Evolutionary conservation across 495 filamentous ascomycete species (phyloP).

Genomic region (Talaromyces stipitatus): DNA sequence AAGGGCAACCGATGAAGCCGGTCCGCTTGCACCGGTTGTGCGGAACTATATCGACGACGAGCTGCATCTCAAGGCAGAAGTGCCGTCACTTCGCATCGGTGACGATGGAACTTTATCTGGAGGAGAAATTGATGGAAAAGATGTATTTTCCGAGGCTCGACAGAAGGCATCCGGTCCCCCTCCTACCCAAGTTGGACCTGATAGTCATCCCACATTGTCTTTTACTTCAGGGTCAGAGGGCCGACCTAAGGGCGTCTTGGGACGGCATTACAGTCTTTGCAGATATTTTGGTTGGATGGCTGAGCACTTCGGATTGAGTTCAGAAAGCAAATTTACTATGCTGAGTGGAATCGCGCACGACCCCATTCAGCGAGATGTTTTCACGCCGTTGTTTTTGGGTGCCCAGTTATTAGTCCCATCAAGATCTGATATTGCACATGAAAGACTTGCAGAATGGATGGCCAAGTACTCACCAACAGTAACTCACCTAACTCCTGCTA

Average conservation of each 20-base stretch:
- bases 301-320: constrained; percentile 64
- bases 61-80: constrained; percentile 62
- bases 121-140: constrained; percentile 55
- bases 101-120: constrained; percentile 71
- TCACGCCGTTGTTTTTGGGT: constrained; percentile 85
- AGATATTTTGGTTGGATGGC: constrained; percentile 95
- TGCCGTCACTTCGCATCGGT: constrained; percentile 67
- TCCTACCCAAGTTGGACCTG: constrained; percentile 79
- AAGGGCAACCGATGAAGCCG: constrained; percentile 69
- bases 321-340: constrained; percentile 76
- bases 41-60: constrained; percentile 67
- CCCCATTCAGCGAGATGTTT: constrained; percentile 83
- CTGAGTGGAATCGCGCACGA: constrained; percentile 81
- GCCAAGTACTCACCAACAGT: constrained; percentile 67
- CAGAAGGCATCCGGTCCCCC: constrained; percentile 38
- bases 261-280: constrained; percentile 79
- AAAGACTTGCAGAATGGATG: constrained; percentile 91
- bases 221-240: constrained; percentile 89
- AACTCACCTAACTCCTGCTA: constrained; percentile 85
- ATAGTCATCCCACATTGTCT: constrained; percentile 72
- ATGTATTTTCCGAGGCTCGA: constrained; percentile 19
- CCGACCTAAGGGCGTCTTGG: constrained; percentile 76
- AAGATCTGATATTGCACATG: constrained; percentile 80
- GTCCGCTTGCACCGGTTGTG: constrained; percentile 60
- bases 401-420: constrained; percentile 76